Conservation (phyloP, 83 land plant species). For the Picea mariana region DNA sequence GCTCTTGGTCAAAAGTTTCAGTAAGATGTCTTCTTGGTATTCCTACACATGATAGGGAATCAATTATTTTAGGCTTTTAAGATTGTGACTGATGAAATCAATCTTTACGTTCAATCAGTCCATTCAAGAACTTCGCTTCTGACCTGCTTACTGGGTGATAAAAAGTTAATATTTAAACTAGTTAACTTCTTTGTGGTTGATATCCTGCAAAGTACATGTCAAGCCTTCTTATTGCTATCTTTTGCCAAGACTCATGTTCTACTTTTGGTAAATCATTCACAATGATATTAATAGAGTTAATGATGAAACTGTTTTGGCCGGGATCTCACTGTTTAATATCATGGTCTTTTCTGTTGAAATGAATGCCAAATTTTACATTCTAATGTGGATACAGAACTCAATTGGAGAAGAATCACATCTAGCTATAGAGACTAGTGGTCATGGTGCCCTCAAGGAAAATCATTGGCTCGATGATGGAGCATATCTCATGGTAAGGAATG, state of each 20-base stretch:
- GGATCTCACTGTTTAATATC: not conserved
- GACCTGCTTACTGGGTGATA: not conserved
- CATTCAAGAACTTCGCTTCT: not conserved
- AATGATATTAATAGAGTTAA: not conserved
- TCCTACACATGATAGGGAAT: too few species aligned
- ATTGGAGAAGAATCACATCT: constrained; percentile 94
- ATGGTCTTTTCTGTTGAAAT: not conserved
- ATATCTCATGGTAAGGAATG: constrained; percentile 79
- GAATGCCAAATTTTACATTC: not conserved
- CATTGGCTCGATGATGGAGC: constrained; percentile 99
- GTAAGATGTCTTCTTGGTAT: not conserved
- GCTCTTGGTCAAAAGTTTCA: not conserved
- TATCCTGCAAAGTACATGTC: not conserved
- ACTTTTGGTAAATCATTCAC: constrained; percentile 12
- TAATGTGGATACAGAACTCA: constrained; percentile 59
- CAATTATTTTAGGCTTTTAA: not conserved
- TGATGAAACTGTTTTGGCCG: not conserved
- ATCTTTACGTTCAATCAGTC: not conserved
- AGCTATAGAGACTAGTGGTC: constrained; percentile 99
- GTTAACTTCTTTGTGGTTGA: not conserved
- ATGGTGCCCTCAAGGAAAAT: constrained; percentile 99
- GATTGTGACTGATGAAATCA: not conserved
- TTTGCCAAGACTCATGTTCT: not conserved
- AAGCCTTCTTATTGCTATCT: not conserved
- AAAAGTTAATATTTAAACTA: not conserved